Conservation (phyloP, 306 rosid species). For the Mimosa pudica region DNA sequence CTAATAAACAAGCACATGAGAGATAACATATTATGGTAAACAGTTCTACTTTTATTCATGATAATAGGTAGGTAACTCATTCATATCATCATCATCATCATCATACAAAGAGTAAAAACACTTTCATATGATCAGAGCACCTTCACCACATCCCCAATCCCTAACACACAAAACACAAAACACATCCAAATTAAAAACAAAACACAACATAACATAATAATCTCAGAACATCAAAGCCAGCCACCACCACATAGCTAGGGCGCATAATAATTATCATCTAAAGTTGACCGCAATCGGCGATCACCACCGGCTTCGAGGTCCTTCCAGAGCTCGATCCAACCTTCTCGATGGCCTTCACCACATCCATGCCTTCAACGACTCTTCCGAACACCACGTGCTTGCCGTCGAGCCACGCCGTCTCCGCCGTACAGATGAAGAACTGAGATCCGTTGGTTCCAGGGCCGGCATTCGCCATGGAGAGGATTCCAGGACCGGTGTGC, state of each 20-base stretch:
- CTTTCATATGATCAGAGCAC: constrained; percentile 28
- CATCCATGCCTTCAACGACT: constrained; percentile 60
- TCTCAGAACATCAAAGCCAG: constrained; percentile 11
- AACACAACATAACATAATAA: constrained; percentile 8
- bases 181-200: background rate
- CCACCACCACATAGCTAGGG: constrained; percentile 29
- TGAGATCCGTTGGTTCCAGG: constrained; percentile 96
- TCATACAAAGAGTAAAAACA: constrained; percentile 1
- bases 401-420: constrained; percentile 93
- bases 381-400: constrained; percentile 92
- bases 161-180: background rate
- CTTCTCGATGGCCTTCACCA: constrained; percentile 68
- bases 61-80: constrained; percentile 43
- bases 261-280: constrained; percentile 45
- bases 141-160: constrained; percentile 38
- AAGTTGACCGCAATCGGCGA: constrained; percentile 90
- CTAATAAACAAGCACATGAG: background rate
- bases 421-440: constrained; percentile 81
- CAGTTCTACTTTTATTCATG: constrained; percentile 43
- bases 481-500: constrained; percentile 89
- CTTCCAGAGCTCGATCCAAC: constrained; percentile 71
- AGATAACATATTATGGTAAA: background rate
- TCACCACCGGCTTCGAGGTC: constrained; percentile 58
- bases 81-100: constrained; percentile 27
- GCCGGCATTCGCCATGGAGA: constrained; percentile 94